Conservation (phyloP, 1,284 basidiomycete genomes). For the Malassezia arunalokei region DNA sequence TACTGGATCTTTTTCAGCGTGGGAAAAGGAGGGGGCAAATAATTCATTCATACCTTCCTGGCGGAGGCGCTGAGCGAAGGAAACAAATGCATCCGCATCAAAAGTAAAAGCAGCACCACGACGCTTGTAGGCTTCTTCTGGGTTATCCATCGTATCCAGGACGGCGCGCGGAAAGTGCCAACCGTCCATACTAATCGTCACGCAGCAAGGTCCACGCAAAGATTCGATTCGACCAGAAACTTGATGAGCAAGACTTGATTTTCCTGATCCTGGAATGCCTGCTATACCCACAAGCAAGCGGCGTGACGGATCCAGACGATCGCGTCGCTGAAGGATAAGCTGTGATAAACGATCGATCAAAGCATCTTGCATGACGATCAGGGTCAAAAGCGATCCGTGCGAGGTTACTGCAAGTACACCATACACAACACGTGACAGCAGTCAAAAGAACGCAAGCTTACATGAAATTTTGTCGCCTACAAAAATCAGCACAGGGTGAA, state of each 20-base stretch:
- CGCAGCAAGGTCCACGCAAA: constrained; percentile 11
- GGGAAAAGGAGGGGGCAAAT: constrained; percentile 56
- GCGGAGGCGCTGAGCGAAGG: constrained; percentile 21
- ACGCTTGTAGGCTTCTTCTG: constrained; percentile 34
- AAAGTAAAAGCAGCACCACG: constrained; percentile 43
- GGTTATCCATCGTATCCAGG: constrained; percentile 58
- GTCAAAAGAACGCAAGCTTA: neutral
- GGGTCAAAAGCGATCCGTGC: too few relatives aligned
- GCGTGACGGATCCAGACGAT: neutral
- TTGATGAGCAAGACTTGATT: constrained; percentile 58
- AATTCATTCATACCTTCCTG: neutral
- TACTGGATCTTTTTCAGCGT: constrained; percentile 53
- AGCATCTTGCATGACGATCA: too few relatives aligned
- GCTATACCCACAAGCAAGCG: constrained; percentile 59
- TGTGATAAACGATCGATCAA: neutral
- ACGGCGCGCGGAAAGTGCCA: constrained; percentile 58
- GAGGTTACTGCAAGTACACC: too few relatives aligned
- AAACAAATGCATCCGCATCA: constrained; percentile 32
- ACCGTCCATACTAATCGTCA: constrained; percentile 66
- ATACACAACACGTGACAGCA: neutral
- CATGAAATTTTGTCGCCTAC: neutral
- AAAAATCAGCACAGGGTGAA: constrained; percentile 9
- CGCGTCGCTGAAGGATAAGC: neutral
- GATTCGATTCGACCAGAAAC: constrained; percentile 39
- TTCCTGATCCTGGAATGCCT: constrained; percentile 72